A percentile compares a stretch with the other conserved stretches of the same genome.
These are phyloP conservation scores for Medicago arabica DNA, from an alignment of 306 rosid species.

Conservation along the genomic window DNA sequence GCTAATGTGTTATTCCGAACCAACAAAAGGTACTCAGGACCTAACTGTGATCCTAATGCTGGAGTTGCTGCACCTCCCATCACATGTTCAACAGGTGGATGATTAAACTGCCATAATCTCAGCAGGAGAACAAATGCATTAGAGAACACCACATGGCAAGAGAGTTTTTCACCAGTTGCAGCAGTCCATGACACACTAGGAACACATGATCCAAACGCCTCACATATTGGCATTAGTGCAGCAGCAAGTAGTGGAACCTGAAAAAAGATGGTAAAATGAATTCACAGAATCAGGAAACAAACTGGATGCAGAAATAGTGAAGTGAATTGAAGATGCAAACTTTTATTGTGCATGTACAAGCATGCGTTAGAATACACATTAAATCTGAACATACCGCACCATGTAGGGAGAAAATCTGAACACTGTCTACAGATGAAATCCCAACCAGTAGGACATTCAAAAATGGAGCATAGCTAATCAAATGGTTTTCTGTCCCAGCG, in stretches of 20 bases:
- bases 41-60: constrained; percentile 76
- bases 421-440: constrained; percentile 86
- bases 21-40: constrained; percentile 89
- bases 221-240: constrained; percentile 96
- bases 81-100: constrained; percentile 87
- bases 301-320: constrained; percentile 17
- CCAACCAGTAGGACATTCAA: constrained; percentile 85
- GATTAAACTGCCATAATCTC: constrained; percentile 88
- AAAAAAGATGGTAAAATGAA: constrained; percentile 41
- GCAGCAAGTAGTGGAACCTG: constrained; percentile 94
- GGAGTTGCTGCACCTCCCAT: constrained; percentile 89
- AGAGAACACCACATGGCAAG: constrained; percentile 89
- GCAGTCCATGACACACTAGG: constrained; percentile 76
- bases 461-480: constrained; percentile 80
- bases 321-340: constrained; percentile 19
- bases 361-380: constrained; percentile 16
- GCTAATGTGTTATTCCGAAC: constrained; percentile 71
- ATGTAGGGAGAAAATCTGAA: constrained; percentile 89
- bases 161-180: constrained; percentile 74
- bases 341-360: constrained; percentile 5
- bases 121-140: constrained; percentile 92
- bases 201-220: constrained; percentile 90
- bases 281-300: constrained; percentile 35
- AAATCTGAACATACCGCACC: constrained; percentile 74
- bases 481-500: constrained; percentile 72